Percentiles rank a stretch among this genome's conserved stretches.
phyloP scores from a whole-genome alignment of 2,329 filamentous ascomycete genomes.

The Aspergillus pseudoglaucus region DNA sequence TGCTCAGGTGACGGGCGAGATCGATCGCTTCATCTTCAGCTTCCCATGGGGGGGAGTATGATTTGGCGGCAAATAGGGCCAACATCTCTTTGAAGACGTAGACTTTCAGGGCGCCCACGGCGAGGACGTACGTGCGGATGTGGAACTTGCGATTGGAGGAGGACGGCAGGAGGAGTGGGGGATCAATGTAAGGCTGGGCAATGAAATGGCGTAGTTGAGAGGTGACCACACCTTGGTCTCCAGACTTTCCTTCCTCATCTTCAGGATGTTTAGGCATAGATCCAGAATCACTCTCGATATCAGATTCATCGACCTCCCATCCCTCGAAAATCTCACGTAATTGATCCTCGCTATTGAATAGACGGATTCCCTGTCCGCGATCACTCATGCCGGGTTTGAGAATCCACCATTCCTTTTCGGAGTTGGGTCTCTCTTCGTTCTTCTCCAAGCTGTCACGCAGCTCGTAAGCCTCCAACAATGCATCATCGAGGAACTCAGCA shows the following conservation, averaged over 20 bases:
- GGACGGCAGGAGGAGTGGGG: slow-evolving; percentile 65
- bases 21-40: slow-evolving; percentile 41
- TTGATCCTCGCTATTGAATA: slow-evolving; percentile 80
- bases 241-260: slow-evolving; percentile 4
- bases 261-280: slow-evolving; percentile 34
- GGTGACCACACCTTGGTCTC: slow-evolving; percentile 59
- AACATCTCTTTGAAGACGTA: slow-evolving; percentile 90
- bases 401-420: slow-evolving; percentile 84
- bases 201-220: slow-evolving; percentile 94
- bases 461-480: slow-evolving; percentile 83
- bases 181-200: slow-evolving; percentile 89
- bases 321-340: slow-evolving; percentile 82
- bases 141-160: slow-evolving; percentile 79
- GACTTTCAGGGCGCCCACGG: slow-evolving; percentile 68
- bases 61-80: slow-evolving; percentile 74
- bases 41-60: slow-evolving; percentile 59
- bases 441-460: slow-evolving; percentile 67
- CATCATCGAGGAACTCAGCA: slow-evolving; percentile 92
- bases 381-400: slow-evolving; percentile 98
- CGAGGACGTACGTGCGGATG: slow-evolving; percentile 84
- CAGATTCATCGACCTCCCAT: slow-evolving; percentile 68
- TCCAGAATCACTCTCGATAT: slow-evolving; percentile 37
- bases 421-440: slow-evolving; percentile 61
- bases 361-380: slow-evolving; percentile 80
- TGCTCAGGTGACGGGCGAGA: slow-evolving; percentile 78